Percentiles rank a stretch among this genome's conserved stretches.
phyloP scores from a whole-genome alignment of 202 grass and related monocot genomes.

The Zoysia matrella region DNA sequence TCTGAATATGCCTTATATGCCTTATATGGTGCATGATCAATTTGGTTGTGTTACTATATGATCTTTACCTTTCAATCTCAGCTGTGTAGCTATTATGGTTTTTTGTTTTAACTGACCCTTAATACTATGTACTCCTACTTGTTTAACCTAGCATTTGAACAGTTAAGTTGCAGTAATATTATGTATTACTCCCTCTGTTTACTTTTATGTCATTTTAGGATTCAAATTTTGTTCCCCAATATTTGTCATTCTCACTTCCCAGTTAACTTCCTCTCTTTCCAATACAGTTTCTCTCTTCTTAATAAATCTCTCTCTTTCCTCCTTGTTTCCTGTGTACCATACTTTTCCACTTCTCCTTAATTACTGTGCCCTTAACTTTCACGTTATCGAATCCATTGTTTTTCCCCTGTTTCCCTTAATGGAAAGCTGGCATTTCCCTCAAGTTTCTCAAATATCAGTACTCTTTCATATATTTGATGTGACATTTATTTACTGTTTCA shows the following conservation, averaged over 20 bases:
- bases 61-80: constrained; percentile 39
- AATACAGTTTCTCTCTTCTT: no score
- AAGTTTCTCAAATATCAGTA: constrained; percentile 10
- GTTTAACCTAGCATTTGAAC: constrained; percentile 21
- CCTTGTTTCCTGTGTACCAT: no score
- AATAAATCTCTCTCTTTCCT: no score
- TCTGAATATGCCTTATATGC: constrained; percentile 9
- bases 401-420: constrained; percentile 19
- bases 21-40: constrained; percentile 39
- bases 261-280: no score
- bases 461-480: constrained; percentile 2
- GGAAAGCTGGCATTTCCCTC: constrained; percentile 23
- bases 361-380: not conserved
- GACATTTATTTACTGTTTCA: not conserved
- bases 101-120: constrained; percentile 5
- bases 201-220: no score
- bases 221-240: no score
- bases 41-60: constrained; percentile 39
- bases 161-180: constrained; percentile 19
- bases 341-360: no score
- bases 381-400: constrained; percentile 20
- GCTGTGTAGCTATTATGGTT: constrained; percentile 32
- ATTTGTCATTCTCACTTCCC: no score
- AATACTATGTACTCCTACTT: constrained; percentile 21
- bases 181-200: no score